Evolutionary conservation across 148 eudicot genomes (phyloP).

Genomic region (Cornus suecica): DNA sequence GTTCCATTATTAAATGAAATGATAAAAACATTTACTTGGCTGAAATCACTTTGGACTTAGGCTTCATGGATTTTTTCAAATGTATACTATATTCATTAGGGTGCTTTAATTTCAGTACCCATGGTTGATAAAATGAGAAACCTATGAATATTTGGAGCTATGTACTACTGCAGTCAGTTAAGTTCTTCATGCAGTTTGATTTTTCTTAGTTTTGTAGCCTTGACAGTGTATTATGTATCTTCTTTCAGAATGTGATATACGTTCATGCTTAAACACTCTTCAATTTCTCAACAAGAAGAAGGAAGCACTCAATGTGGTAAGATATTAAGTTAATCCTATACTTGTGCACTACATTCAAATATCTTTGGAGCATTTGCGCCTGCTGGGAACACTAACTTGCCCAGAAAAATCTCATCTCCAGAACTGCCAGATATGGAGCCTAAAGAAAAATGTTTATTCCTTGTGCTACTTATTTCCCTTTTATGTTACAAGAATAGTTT

Average conservation of each 20-base stretch:
- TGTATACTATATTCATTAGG: neutral
- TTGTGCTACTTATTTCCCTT: neutral
- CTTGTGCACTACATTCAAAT: neutral
- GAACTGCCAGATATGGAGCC: neutral
- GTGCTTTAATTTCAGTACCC: neutral
- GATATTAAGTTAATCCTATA: slow-evolving; percentile 12
- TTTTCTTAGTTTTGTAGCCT: slow-evolving; percentile 14
- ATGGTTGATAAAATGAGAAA: neutral
- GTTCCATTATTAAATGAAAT: neutral
- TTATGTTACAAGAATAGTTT: neutral
- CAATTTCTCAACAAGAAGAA: slow-evolving; percentile 94
- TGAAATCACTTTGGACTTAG: neutral
- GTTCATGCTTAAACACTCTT: slow-evolving; percentile 93
- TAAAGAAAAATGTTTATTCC: neutral
- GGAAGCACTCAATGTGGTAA: slow-evolving; percentile 80
- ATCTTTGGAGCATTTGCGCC: neutral
- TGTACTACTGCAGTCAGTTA: neutral
- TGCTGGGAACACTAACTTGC: neutral
- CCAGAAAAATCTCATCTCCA: neutral
- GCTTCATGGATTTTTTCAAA: neutral
- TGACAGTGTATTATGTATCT: slow-evolving; percentile 11
- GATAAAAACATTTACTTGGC: neutral
- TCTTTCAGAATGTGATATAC: slow-evolving; percentile 79
- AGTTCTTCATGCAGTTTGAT: neutral
- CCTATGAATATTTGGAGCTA: neutral